These are phyloP conservation scores for Erythrophleum fordii DNA, from an alignment of 306 rosid species.

Conservation along the genomic window DNA sequence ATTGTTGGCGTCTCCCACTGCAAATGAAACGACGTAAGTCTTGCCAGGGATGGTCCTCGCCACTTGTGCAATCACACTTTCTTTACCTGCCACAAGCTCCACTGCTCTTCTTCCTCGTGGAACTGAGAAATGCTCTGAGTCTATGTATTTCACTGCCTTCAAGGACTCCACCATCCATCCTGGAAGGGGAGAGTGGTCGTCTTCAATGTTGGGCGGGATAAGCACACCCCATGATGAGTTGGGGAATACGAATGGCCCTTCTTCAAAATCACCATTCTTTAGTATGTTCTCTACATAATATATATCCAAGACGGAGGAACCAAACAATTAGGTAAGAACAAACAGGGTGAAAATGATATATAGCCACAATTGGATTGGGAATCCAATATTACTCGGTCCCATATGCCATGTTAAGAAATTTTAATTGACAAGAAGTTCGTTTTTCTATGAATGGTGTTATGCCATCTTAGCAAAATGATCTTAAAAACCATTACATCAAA, in stretches of 20 bases:
- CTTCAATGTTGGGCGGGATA: slow-evolving; percentile 80
- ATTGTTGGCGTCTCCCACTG: slow-evolving; percentile 73
- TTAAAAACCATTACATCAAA: not conserved
- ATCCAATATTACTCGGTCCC: no score
- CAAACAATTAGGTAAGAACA: not conserved
- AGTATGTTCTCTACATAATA: slow-evolving; percentile 54
- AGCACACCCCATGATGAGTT: slow-evolving; percentile 73
- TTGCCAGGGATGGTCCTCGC: slow-evolving; percentile 63
- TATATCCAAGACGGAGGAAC: no score
- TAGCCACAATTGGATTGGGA: no score
- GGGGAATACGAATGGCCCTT: slow-evolving; percentile 69
- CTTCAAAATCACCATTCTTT: slow-evolving; percentile 66
- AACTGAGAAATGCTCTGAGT: slow-evolving; percentile 64
- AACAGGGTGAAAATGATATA: no score
- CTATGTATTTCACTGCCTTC: slow-evolving; percentile 81
- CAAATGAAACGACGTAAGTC: slow-evolving; percentile 58
- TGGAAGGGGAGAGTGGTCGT: slow-evolving; percentile 79
- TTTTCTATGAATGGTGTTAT: no score
- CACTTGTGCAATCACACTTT: slow-evolving; percentile 72
- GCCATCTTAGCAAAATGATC: no score
- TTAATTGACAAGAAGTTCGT: no score
- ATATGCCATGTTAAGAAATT: no score
- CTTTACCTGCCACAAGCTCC: slow-evolving; percentile 80
- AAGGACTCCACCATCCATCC: slow-evolving; percentile 86
- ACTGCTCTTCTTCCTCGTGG: slow-evolving; percentile 69